Base-by-base conservation (phyloP, 495 filamentous ascomycete species). In the Xylaria telfairii region DNA sequence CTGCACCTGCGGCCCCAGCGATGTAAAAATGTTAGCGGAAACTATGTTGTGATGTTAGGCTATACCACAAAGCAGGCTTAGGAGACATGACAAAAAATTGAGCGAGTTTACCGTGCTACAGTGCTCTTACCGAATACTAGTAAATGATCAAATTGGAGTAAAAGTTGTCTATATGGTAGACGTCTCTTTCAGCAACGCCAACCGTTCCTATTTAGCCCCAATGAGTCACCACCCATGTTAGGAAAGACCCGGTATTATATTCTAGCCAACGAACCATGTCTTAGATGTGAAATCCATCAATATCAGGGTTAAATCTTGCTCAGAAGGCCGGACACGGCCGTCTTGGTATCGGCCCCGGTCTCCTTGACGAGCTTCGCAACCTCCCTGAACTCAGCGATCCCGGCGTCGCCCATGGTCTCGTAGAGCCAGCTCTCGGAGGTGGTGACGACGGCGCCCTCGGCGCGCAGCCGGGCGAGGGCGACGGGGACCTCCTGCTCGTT, bases 361-460 rank as follows among this genome's bases (percentile, higher is more conserved):
- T 92, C 92, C 89, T 93, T 97, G 4, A 99, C 91, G 72, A 98
- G 71, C 72, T 82, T 84, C 71, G 90, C 91, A 60, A 98, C 85
- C 42, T 79, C 82, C 80, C 85, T 89, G 77, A 98, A 97, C 88
- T 93, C 89, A 8, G 83, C 79, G 75, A 92, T 91, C 5, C 77
- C 84, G 21, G 96, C 92, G 86, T 98, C 94, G 24, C 93, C 93
- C 90, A 99, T 88, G 77, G 90, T 91, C 85, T 98, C 95, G 83
- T 96, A 99, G 72, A 98, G 72, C 81, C 90, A 92, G 79, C 93
- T 92, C 89, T 99, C 96, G 81, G 93, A 96, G 56, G 90, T 93
- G 59, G 94, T 97, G 19, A 99, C 87, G 15, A 89, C 82, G 44
- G 90, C 95, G 0, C 95, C 95, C 49, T 90, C 94, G 74, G 84